Evolutionary conservation across 2,329 filamentous ascomycete species (phyloP), one percentile per base, ranked within the genome.

Genomic region (Waltergamsia citrina): DNA sequence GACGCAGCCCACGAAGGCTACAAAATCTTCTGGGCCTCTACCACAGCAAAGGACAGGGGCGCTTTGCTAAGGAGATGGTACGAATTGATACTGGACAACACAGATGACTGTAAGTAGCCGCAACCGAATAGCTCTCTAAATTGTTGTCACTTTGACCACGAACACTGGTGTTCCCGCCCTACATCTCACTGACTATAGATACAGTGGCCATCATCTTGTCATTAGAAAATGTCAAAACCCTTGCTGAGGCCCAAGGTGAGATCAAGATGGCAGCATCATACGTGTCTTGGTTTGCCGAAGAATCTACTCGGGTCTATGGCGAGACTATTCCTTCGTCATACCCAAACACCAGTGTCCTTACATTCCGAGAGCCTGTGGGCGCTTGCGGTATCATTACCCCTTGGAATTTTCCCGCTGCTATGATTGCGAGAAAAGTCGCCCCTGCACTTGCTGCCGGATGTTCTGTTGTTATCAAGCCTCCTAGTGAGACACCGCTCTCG

Each of bases 391-490:
- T 82, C 26, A 78, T 83, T 42, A 80, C 76, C 10, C 79, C 78
- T 7, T 38, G 36, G 74, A 78, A 81, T 54, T 81, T 79, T 43
- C 66, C 67, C 10, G 54, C 59, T 14, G 65, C 63, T 12, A 71
- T 71, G 68, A 29, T 30, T 12, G 28, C 36, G 5, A 46, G 62
- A 19, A 65, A 66, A 37, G 48, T 58, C 12, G 61, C 49, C 0
- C 53, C 73, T 1, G 71, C 71, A 1, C 60, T 85, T 19, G 81
- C 80, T 10, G 79, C 79, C 15, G 80, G 80, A 29, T 84, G 79
- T 54, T 80, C 79, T 2, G 71, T 83, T 9, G 78, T 85, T 4
- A 70, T 72, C 33, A 85, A 85, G 56, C 75, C 78, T n/a, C 76
- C 80, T 1, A 68, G 70, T 14, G 78, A 84, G 56, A 83, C 81